These are phyloP conservation scores for Beauveria brongniartii DNA, from an alignment of 2,329 filamentous ascomycete species.

Conservation along the genomic window DNA sequence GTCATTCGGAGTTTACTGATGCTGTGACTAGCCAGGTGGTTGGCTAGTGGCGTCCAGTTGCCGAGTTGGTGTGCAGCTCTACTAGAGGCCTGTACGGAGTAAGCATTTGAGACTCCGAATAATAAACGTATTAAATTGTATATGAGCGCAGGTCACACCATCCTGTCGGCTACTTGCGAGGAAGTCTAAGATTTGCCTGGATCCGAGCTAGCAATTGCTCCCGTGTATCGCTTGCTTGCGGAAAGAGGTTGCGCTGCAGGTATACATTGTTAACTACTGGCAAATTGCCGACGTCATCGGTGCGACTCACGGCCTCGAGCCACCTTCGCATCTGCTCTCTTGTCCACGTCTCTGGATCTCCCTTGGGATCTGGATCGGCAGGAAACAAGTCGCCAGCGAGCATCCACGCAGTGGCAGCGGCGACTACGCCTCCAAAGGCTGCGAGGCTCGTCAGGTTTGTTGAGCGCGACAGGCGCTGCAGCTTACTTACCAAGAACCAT, in stretches of 20 bases:
- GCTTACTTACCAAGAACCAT: slow-evolving; percentile 55
- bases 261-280: background rate
- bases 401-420: slow-evolving; percentile 74
- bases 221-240: slow-evolving; percentile 32
- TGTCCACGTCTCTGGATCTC: slow-evolving; percentile 66
- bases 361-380: slow-evolving; percentile 63
- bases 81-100: too few species aligned
- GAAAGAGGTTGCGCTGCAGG: slow-evolving; percentile 37
- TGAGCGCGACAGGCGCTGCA: slow-evolving; percentile 12
- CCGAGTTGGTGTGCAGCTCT: background rate
- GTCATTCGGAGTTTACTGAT: background rate
- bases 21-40: background rate
- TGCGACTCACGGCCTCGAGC: slow-evolving; percentile 63
- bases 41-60: background rate
- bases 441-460: slow-evolving; percentile 18
- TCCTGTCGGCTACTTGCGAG: slow-evolving; percentile 20
- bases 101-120: too few species aligned
- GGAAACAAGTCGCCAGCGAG: slow-evolving; percentile 85
- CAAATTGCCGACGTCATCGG: too few species aligned
- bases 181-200: slow-evolving; percentile 37
- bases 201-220: slow-evolving; percentile 41
- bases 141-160: background rate
- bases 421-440: slow-evolving; percentile 77
- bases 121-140: background rate
- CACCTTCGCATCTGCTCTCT: slow-evolving; percentile 71